Evolutionary conservation across 2,329 filamentous ascomycete species (phyloP), one percentile per base, ranked within the genome.

Genomic region (Pestalotiopsis sp.): DNA sequence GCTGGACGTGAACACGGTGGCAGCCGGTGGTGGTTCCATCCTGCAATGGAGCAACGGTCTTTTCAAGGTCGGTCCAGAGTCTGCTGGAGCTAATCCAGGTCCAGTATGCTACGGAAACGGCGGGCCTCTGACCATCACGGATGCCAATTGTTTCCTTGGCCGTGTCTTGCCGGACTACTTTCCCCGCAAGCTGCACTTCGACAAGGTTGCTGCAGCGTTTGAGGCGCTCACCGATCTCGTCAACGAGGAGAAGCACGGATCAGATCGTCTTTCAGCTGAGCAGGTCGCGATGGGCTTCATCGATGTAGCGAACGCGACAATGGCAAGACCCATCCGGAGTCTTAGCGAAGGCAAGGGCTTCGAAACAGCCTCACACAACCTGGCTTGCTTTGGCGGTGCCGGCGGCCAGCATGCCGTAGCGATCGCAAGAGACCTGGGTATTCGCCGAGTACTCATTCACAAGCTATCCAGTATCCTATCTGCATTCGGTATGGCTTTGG

Each of bases 51-150:
- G 86, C 65, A 93, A 93, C 68, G 91, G 92, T 0, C 82, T 94
- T 0, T 91, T 93, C 41, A 88, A 90, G 0, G 91, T 93, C 11
- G 91, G 91, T 1, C 68, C 68, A 11, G 68, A 69, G 39, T 67
- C 64, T 52, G 68, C 91, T 1, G 87, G 90, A 91, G 76, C 93
- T 89, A 65, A 92, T 91, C 4, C 89, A 86, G 61, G 91, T 90
- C n/a, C 89, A 92, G 75, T 91, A 90, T 92, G 91, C 71, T 93
- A 93, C 74, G 84, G 91, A n/a, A 93, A 93, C 75, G 89, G 87
- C 3, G 91, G 91, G 0, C 91, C 91, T 11, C 78, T 92, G 17
- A 92, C 91, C 38, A 90, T 93, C 60, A 93, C 91, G 0, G 91
- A 93, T 75, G 91, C 91, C 0, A 93, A 93, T 72, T 78, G 92